Percentiles rank a stretch among this genome's conserved stretches.
These are phyloP conservation scores for Boechera stricta DNA, from an alignment of 345 rosid species.

Conservation along the genomic window DNA sequence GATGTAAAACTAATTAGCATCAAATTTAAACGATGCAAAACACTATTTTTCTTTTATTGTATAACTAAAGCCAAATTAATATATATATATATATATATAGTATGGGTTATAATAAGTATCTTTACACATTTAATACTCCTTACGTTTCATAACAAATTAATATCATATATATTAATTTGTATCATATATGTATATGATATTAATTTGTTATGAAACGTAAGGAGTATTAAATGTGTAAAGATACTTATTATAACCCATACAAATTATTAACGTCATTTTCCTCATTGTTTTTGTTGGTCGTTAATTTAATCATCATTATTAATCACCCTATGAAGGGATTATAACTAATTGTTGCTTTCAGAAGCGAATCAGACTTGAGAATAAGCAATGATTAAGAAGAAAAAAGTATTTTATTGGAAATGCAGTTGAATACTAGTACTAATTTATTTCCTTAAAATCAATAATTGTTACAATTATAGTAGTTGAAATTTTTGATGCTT, in stretches of 20 bases:
- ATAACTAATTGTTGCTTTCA: constrained; percentile 38
- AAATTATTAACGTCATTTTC: constrained; percentile 6
- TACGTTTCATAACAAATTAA: no score
- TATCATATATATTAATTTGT: no score
- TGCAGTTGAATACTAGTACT: constrained; percentile 3
- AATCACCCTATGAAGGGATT: constrained; percentile 30
- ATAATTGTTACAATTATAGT: constrained; percentile 32
- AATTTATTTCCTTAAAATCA: constrained; percentile 12
- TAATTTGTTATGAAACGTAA: no score
- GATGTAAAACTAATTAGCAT: no score
- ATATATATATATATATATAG: no score
- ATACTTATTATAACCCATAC: background rate
- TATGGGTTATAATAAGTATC: no score
- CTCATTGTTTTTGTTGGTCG: constrained; percentile 34
- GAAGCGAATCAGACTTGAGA: constrained; percentile 25
- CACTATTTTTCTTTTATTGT: no score
- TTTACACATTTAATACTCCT: no score
- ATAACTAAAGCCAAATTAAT: background rate
- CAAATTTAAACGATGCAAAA: no score
- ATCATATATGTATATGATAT: background rate
- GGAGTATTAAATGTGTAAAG: background rate
- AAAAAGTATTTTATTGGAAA: constrained; percentile 11
- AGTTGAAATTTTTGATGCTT: constrained; percentile 14
- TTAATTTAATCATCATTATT: constrained; percentile 19
- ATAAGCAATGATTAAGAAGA: constrained; percentile 34